These are phyloP conservation scores for Talaromyces sp. DNA, from an alignment of 2,329 filamentous ascomycete species.

Conservation along the genomic window DNA sequence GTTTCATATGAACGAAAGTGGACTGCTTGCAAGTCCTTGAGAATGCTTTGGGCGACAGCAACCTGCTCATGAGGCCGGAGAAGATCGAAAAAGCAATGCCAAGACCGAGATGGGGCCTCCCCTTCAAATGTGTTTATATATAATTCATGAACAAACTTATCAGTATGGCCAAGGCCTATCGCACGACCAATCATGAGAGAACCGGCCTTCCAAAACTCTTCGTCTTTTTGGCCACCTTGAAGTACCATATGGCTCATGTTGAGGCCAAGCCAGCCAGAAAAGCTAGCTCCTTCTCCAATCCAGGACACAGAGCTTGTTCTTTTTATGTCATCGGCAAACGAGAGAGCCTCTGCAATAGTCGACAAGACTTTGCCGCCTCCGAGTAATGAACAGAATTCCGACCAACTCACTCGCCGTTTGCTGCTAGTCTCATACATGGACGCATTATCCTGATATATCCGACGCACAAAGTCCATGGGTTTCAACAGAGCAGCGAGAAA, in stretches of 20 bases:
- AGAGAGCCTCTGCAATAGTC: constrained; percentile 51
- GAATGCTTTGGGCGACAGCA: constrained; percentile 39
- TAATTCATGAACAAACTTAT: constrained; percentile 47
- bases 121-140: constrained; percentile 32
- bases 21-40: constrained; percentile 39
- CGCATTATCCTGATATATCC: constrained; percentile 43
- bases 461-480: constrained; percentile 36
- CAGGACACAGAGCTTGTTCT: constrained; percentile 42
- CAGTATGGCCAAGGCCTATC: constrained; percentile 67
- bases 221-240: constrained; percentile 35
- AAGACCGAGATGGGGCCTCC: constrained; percentile 20
- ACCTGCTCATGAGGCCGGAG: constrained; percentile 48
- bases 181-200: constrained; percentile 52
- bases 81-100: constrained; percentile 35
- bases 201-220: constrained; percentile 27
- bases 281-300: constrained; percentile 61
- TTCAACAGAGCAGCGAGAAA: constrained; percentile 38
- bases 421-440: constrained; percentile 33
- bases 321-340: constrained; percentile 28
- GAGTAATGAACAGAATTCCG: constrained; percentile 55
- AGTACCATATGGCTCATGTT: constrained; percentile 50
- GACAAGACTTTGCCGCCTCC: constrained; percentile 58
- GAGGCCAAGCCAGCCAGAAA: constrained; percentile 65
- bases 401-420: constrained; percentile 56
- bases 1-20: constrained; percentile 25